Base-by-base conservation (phyloP, 2,329 filamentous ascomycete genomes). In the Cladosporium sp. region DNA sequence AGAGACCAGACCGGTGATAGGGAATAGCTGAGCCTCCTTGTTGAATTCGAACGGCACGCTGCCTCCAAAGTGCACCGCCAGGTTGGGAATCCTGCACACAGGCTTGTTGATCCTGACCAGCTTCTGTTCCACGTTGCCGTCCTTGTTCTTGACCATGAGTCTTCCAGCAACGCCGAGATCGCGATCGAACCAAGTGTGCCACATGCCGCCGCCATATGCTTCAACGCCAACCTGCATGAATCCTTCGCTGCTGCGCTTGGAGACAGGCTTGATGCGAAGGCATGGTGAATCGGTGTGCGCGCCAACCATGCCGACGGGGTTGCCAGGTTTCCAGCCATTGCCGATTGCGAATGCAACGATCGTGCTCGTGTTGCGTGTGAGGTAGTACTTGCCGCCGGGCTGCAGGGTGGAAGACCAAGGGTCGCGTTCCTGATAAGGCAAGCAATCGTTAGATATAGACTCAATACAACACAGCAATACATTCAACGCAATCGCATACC, bases 181-280 rank as follows among this genome's bases (percentile, higher is more conserved):
- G 60, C 95, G 89, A 78, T 99, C 95, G 76, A 99, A 99, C 95
- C 88, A 99, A 57, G 92, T 96, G 80, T 97, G 93, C 94, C 94
- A 98, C 74, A 98, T 89, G 65, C 95, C 95, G 68, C 95, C 95
- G 63, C 95, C 95, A 76, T 99, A 99, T 1, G 92, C 94, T 83
- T 99, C 95, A 61, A 97, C 94, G 63, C 93, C 95, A 66, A 99
- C 89, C 80, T 99, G 95, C 69, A 97, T 81, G 79, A 95, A 99
- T 14, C 94, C 94, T 70, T 91, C 90, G 65, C 87, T 88, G 74
- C 87, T 86, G 81, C 94, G 95, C 81, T 94, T 97, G 76, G 92
- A 96, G 51, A 97, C 90, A 14, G 95, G 95, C 84, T 99, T 99
- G 78, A 99, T 84, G 67, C 94, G 90, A 59, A 99, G 86, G 72